Base-by-base conservation (phyloP, 768 basidiomycete species). In the Amanita thiersii region DNA sequence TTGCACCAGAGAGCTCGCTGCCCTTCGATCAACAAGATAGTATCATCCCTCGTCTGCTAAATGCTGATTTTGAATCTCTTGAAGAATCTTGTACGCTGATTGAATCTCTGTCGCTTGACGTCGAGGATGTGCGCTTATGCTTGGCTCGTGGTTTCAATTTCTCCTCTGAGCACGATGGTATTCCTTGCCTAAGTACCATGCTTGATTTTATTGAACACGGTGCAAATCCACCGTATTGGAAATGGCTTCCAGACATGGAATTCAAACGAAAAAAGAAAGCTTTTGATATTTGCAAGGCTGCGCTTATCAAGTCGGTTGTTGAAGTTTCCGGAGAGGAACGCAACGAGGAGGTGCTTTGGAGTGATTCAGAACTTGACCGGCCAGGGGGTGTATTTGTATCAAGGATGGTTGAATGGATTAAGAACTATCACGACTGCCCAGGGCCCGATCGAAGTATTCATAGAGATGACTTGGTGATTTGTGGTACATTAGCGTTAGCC, bases 281-380 rank as follows among this genome's bases (percentile, higher is more conserved):
- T 2, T 84, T 93, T 47, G 77, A 80, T 49, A 73, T 81, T 20
- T 88, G 87, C 63, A 93, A 92, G 61, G 84, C 81, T 3, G 88
- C 86, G 0, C 65, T 91, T 6, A 81, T 91, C 58, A 89, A 90
- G 52, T 76, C 83, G 2, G 75, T 92, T 11, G 87, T 93, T 20
- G 89, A 90, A 53, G 77, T 86, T 29, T 77, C 86, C 6, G 88
- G 87, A 28, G 85, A 89, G 55, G 83, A 85, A 47, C 75, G 72
- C 49, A 89, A 86, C 49, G 74, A 73, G 47, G 80, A 87, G 37
- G 73, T 81, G 5, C 63, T 90, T n/a, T 89, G 86, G 79, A 78
- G 82, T 48, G 72, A 75, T 32, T 72, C 68, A 14, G 73, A 77
- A 37, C 58, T 65, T 21, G 63, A 58, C 12, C 57, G 66, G 30